These are phyloP conservation scores for Paraphaeosphaeria sporulosa DNA, from an alignment of 2,329 filamentous ascomycete species.

Conservation along the genomic window DNA sequence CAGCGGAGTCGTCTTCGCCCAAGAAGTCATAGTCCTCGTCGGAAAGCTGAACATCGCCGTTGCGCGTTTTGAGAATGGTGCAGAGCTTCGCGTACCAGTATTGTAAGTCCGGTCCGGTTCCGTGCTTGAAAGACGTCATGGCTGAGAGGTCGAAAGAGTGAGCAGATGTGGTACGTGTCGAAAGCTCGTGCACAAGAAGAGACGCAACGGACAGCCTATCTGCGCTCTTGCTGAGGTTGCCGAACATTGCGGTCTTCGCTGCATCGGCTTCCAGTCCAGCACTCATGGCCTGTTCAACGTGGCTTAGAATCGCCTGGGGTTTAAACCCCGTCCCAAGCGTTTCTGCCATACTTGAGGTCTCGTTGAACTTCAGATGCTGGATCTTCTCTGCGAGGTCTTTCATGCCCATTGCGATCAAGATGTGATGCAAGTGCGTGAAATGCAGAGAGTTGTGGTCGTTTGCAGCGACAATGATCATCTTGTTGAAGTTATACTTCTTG, in stretches of 20 bases:
- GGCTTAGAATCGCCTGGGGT: conserved; percentile 71
- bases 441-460: conserved; percentile 74
- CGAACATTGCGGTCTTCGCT: conserved; percentile 30
- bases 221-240: conserved; percentile 18
- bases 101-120: conserved; percentile 40
- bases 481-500: conserved; percentile 70
- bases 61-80: conserved; percentile 23
- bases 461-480: conserved; percentile 82
- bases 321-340: conserved; percentile 69
- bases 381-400: conserved; percentile 72
- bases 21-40: conserved; percentile 33
- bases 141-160: conserved; percentile 36
- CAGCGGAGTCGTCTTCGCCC: conserved; percentile 31
- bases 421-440: conserved; percentile 78
- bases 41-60: conserved; percentile 21
- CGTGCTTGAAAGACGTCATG: conserved; percentile 39
- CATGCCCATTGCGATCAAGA: conserved; percentile 74
- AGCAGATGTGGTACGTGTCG: conserved; percentile 27
- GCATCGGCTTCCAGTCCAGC: conserved; percentile 24
- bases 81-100: conserved; percentile 39
- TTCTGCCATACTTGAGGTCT: conserved; percentile 60
- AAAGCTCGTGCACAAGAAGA: conserved; percentile 39
- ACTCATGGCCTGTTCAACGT: conserved; percentile 30
- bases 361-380: conserved; percentile 78
- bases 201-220: conserved; percentile 30